These are phyloP conservation scores for Auricularia cornea DNA, from an alignment of 768 basidiomycete genomes.

Conservation along the genomic window DNA sequence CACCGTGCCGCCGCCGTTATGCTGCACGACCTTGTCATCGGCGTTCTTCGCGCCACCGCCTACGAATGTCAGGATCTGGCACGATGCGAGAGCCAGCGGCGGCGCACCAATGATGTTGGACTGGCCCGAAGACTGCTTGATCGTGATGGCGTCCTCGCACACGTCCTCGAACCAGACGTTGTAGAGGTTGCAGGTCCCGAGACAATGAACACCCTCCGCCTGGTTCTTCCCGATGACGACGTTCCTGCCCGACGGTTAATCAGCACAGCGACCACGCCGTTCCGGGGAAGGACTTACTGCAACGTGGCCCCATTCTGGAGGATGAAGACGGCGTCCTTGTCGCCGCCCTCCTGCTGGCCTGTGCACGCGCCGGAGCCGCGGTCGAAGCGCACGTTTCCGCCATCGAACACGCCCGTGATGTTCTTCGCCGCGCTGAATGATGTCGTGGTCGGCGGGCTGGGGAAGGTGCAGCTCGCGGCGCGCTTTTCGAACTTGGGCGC, in stretches of 20 bases:
- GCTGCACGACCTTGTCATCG: constrained; percentile 9
- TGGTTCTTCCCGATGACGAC: constrained; percentile 36
- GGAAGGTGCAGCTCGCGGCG: constrained; percentile 6
- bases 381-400: constrained; percentile 15
- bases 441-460: constrained; percentile 2
- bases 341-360: constrained; percentile 31
- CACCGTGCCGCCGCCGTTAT: constrained; percentile 5
- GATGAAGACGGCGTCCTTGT: constrained; percentile 33
- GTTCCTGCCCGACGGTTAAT: constrained; percentile 14
- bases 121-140: constrained; percentile 18
- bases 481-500: constrained; percentile 3
- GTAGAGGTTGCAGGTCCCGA: constrained; percentile 8
- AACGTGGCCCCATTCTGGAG: constrained; percentile 33
- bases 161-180: constrained; percentile 20
- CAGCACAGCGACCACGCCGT: not conserved
- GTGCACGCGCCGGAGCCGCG: constrained; percentile 33
- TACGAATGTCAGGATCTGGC: not conserved
- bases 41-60: constrained; percentile 6
- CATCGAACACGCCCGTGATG: constrained; percentile 2
- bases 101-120: constrained; percentile 4
- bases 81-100: not conserved
- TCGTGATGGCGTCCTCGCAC: constrained; percentile 33
- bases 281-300: not conserved
- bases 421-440: not conserved
- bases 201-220: constrained; percentile 34